Evolutionary conservation across 164 flowering plant species (phyloP).

Genomic region (Akebia trifoliata): DNA sequence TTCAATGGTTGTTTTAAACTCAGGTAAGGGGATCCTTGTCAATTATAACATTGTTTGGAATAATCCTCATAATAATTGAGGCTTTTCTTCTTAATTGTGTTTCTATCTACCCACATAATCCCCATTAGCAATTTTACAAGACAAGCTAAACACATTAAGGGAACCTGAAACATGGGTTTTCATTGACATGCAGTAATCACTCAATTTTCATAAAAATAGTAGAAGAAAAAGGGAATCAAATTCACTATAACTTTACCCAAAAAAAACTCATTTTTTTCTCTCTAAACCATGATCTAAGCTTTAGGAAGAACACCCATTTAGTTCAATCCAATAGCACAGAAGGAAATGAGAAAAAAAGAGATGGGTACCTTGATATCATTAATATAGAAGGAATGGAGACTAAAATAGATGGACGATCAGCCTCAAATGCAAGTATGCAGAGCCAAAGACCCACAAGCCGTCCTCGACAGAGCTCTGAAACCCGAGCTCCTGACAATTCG

Average conservation of each 20-base stretch:
- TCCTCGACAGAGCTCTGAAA: constrained; percentile 12
- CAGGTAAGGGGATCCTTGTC: no score
- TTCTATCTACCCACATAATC: not conserved
- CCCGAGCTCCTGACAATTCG: constrained; percentile 5
- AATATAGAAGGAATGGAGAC: constrained; percentile 6
- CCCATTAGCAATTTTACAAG: no score
- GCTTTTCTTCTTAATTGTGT: no score
- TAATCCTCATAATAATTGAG: no score
- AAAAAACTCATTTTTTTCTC: no score
- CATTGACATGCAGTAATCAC: not conserved
- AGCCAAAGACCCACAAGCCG: constrained; percentile 11
- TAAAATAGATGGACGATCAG: not conserved
- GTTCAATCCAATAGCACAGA: not conserved
- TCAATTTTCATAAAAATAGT: not conserved
- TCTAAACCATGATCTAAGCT: no score
- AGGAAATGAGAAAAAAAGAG: not conserved
- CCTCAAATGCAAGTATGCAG: constrained; percentile 13
- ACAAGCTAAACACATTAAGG: no score
- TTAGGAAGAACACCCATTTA: no score
- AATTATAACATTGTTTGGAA: no score
- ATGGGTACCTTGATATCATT: constrained; percentile 12
- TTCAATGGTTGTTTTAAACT: no score
- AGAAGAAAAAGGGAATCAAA: not conserved
- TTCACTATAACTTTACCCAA: no score
- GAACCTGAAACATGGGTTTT: constrained; percentile 7